Conservation (phyloP, 345 rosid species). For the Angophora floribunda region DNA sequence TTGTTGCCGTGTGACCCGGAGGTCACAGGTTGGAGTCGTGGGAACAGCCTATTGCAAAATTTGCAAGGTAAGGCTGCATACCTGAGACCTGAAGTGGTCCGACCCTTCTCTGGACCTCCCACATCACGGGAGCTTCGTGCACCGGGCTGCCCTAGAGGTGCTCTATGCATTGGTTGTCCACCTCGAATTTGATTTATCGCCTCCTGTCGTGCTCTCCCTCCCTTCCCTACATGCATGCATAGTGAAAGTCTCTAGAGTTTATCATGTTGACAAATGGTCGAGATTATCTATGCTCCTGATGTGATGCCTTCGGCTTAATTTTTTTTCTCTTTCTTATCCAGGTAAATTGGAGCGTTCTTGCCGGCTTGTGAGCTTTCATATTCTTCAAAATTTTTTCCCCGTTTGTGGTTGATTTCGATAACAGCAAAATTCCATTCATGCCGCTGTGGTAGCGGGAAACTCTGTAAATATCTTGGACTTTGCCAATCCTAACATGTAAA, state of each 20-base stretch:
- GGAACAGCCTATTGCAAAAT: neutral
- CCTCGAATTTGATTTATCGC: neutral
- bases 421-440: neutral
- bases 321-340: neutral
- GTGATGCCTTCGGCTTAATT: neutral
- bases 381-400: neutral
- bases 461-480: neutral
- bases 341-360: neutral
- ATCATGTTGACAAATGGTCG: neutral
- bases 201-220: neutral
- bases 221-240: neutral
- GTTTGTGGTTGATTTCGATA: neutral
- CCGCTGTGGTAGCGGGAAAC: neutral
- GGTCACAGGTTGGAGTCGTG: neutral
- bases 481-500: neutral
- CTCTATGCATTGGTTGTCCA: neutral
- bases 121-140: neutral
- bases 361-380: neutral
- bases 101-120: neutral
- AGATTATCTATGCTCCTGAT: neutral
- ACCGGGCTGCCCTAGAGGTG: neutral
- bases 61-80: neutral
- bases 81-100: neutral
- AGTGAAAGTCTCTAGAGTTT: neutral
- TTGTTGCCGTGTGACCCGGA: neutral